A percentile compares a stretch with the other conserved stretches of the same genome.
These are phyloP conservation scores for Mortierella sp. DNA, from an alignment of 371 early-diverging fungal genomes.

Conservation along the genomic window DNA sequence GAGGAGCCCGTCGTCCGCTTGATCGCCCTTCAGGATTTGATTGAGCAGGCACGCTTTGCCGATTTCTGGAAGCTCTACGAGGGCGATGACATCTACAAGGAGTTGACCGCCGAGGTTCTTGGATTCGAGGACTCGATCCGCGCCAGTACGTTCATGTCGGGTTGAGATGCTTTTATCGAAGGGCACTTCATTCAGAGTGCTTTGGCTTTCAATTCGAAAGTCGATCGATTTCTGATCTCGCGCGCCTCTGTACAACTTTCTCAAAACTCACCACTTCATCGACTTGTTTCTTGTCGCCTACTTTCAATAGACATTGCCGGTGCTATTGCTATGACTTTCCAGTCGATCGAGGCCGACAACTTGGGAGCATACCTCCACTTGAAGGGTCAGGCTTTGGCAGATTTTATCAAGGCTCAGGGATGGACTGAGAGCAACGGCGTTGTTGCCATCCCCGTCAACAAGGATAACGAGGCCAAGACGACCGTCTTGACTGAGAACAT, in stretches of 20 bases:
- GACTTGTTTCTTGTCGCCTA: neutral
- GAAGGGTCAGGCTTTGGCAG: conserved; percentile 73
- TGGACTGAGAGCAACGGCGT: conserved; percentile 77
- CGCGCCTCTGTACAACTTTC: neutral
- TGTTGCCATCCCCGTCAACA: conserved; percentile 82
- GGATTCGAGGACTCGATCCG: conserved; percentile 86
- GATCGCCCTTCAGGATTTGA: conserved; percentile 79
- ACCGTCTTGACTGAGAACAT: conserved; percentile 89
- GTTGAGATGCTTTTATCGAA: neutral
- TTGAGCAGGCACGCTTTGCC: conserved; percentile 84
- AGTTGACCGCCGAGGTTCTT: conserved; percentile 72
- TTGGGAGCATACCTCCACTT: conserved; percentile 78
- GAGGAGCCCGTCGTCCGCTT: conserved; percentile 76
- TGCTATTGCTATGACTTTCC: conserved; percentile 85
- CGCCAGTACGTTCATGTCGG: conserved; percentile 37
- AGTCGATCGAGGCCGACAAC: conserved; percentile 73
- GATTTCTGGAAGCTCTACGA: conserved; percentile 84
- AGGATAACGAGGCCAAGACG: conserved; percentile 87
- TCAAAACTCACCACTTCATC: neutral
- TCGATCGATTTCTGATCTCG: neutral
- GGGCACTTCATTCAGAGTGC: neutral
- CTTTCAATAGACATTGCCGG: conserved; percentile 66
- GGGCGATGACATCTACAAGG: conserved; percentile 66
- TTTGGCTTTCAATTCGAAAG: neutral
- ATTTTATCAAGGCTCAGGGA: conserved; percentile 71